Conservation (phyloP, 2,329 filamentous ascomycete genomes). For the Erysiphe pulchra region DNA sequence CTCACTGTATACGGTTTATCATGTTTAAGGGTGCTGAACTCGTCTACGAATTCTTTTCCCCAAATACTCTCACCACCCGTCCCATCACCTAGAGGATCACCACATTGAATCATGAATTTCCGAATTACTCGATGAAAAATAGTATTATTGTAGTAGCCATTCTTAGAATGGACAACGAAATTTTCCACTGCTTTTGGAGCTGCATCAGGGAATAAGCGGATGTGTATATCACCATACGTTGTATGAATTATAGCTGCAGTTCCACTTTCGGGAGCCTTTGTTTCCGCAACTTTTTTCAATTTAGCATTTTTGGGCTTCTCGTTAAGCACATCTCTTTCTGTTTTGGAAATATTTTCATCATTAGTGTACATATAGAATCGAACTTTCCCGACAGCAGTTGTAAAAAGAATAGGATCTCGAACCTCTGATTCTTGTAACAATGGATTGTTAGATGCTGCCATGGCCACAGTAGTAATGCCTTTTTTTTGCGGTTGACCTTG, state of each 20-base stretch:
- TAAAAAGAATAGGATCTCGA: constrained; percentile 68
- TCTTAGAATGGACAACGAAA: constrained; percentile 74
- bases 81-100: constrained; percentile 68
- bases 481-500: constrained; percentile 93
- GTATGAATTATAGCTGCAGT: constrained; percentile 73
- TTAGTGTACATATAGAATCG: constrained; percentile 98
- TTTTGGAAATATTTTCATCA: constrained; percentile 58
- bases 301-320: constrained; percentile 56
- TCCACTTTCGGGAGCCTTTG: constrained; percentile 45
- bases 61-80: constrained; percentile 82
- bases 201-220: constrained; percentile 77
- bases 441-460: constrained; percentile 89
- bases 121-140: constrained; percentile 94
- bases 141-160: constrained; percentile 89
- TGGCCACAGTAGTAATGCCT: constrained; percentile 74
- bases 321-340: constrained; percentile 75
- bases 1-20: constrained; percentile 91
- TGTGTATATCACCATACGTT: constrained; percentile 75
- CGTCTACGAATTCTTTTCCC: constrained; percentile 80
- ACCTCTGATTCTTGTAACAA: constrained; percentile 77
- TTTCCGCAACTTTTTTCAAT: constrained; percentile 24
- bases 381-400: constrained; percentile 62
- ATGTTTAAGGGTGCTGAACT: constrained; percentile 74
- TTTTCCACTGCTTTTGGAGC: constrained; percentile 93
- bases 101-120: constrained; percentile 92